Evolutionary conservation across 2,329 filamentous ascomycete species (phyloP).

Genomic region (Paecilomyces sp.): DNA sequence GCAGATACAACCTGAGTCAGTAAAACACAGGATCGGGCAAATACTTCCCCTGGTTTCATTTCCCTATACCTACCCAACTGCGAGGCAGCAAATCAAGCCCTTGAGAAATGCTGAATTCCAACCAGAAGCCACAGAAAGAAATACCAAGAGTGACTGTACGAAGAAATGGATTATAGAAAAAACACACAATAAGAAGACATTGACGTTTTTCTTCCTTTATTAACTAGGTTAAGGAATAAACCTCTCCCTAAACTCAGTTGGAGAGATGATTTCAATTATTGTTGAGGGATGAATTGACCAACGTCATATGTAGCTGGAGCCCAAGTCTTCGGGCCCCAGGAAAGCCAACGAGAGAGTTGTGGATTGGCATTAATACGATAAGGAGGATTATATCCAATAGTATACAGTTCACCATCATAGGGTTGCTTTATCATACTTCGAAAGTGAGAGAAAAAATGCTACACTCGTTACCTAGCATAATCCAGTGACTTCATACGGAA

Average conservation of each 20-base stretch:
- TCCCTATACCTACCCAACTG: background rate
- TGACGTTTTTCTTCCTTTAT: background rate
- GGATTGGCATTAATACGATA: background rate
- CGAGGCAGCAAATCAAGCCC: background rate
- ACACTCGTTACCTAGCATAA: background rate
- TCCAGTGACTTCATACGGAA: background rate
- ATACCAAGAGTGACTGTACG: background rate
- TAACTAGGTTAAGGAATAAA: background rate
- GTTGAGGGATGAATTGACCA: background rate
- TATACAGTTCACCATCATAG: background rate
- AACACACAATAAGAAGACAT: background rate
- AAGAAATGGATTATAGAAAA: background rate
- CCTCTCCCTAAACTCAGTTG: background rate
- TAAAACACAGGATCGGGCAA: background rate
- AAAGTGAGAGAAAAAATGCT: background rate
- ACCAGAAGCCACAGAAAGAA: background rate
- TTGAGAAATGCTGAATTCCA: background rate
- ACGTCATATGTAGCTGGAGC: background rate
- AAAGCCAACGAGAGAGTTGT: background rate
- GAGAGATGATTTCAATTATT: background rate
- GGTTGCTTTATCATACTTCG: background rate
- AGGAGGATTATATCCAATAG: background rate
- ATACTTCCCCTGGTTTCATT: constrained; percentile 14
- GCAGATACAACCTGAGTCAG: background rate
- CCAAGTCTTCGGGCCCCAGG: background rate